Evolutionary conservation across 495 filamentous ascomycete species (phyloP).

Genomic region (Lasiosphaeriaceae sp.): DNA sequence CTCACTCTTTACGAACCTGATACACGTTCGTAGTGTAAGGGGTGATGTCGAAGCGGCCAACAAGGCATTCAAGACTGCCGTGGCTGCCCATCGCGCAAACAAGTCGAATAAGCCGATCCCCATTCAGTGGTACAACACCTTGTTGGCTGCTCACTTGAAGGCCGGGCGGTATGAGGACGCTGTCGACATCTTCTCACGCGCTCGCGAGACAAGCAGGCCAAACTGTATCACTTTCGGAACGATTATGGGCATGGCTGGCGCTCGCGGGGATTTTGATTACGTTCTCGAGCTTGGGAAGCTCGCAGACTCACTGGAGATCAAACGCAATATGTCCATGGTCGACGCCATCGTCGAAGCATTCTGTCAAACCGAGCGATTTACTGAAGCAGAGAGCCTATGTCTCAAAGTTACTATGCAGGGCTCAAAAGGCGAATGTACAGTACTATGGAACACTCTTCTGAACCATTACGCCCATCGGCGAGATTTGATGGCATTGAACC

Average conservation of each 20-base stretch:
- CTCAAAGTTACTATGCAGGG: slow-evolving; percentile 32
- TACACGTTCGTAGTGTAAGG: slow-evolving; percentile 62
- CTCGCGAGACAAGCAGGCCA: slow-evolving; percentile 47
- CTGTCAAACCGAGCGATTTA: slow-evolving; percentile 56
- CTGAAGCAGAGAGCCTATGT: slow-evolving; percentile 59
- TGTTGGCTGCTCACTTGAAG: slow-evolving; percentile 67
- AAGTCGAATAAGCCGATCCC: slow-evolving; percentile 43
- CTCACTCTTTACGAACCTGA: slow-evolving; percentile 40
- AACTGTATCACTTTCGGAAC: slow-evolving; percentile 63
- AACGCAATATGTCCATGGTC: slow-evolving; percentile 49
- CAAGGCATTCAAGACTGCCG: slow-evolving; percentile 25
- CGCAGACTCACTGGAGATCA: slow-evolving; percentile 42
- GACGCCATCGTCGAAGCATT: slow-evolving; percentile 64
- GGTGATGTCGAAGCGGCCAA: slow-evolving; percentile 57
- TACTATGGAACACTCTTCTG: slow-evolving; percentile 78
- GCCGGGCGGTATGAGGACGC: slow-evolving; percentile 62
- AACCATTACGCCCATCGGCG: slow-evolving; percentile 60
- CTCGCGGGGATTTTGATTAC: slow-evolving; percentile 70
- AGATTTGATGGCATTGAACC: slow-evolving; percentile 57
- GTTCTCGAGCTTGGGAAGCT: slow-evolving; percentile 58
- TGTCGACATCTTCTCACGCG: slow-evolving; percentile 52
- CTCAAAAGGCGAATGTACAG: slow-evolving; percentile 37
- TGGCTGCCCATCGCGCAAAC: slow-evolving; percentile 42
- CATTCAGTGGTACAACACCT: slow-evolving; percentile 63
- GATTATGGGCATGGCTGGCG: slow-evolving; percentile 66